Base-by-base conservation (phyloP, 805 yeast genomes). In the Candida ficus region DNA sequence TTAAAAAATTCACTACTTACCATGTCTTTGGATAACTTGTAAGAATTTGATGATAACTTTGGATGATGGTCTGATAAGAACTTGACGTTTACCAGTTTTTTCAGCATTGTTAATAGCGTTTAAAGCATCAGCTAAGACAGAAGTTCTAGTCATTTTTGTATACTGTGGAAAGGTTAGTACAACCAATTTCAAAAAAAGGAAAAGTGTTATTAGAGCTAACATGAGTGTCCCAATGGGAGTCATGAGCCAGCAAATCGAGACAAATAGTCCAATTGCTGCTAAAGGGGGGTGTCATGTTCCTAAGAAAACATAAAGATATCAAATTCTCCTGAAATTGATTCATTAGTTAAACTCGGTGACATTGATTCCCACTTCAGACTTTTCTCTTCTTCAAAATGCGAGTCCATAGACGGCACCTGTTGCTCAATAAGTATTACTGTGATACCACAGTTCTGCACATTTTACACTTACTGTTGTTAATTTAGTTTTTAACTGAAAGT, bases 11-110 rank as follows among this genome's bases (percentile, higher is more conserved):
- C n/a, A n/a, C n/a, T 17, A 95, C 96, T 71, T 90, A 67, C 96
- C 96, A 71, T 90, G 96, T 76, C 80, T 87, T 78, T 90, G 97
- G 86, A 90, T 89, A 62, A 90, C 97, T 66, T 87, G 78, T 71
- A 90, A 78, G 76, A 88, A 90, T 76, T 88, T 89, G 83, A 89
- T 78, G 76, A 90, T 88, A 63, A 89, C 97, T 84, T 89, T 90
- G 66, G 96, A 89, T 40, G 96, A 88, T 55, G 97, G 97, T 81
- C 96, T 86, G 75, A 89, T 83, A 69, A 89, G 75, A 61, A 89
- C 97, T 78, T 89, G 97, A 76, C 97, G 85, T 80, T 89, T 90
- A 74, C 97, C 97, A 74, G 96, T 82, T 77, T 88, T 90, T 77
- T 90, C 96, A 75, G 97, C 97, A 73, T 90, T 89, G 91, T 89